These are phyloP conservation scores for Talaromyces amestolkiae DNA, from an alignment of 2,329 filamentous ascomycete genomes.

Conservation along the genomic window DNA sequence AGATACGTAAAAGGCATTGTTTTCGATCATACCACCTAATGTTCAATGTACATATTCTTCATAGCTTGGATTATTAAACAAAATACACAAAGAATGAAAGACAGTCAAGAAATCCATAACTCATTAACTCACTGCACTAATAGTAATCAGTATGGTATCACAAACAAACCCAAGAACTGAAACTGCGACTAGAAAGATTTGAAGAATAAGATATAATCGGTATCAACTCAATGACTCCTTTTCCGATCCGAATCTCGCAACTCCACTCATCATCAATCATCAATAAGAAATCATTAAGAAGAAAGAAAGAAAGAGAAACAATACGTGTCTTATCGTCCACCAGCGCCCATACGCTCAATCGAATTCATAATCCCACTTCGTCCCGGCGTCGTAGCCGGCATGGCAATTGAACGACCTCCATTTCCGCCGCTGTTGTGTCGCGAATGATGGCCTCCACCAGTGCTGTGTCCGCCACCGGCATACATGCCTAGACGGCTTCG, in stretches of 20 bases:
- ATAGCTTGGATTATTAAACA: neutral
- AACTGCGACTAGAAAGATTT: neutral
- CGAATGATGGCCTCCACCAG: constrained; percentile 27
- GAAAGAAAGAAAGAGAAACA: neutral
- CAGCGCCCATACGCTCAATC: constrained; percentile 80
- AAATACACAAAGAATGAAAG: neutral
- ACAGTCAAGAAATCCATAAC: constrained; percentile 3
- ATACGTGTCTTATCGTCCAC: constrained; percentile 20
- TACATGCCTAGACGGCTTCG: constrained; percentile 30
- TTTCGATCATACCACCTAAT: neutral
- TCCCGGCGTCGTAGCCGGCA: constrained; percentile 35
- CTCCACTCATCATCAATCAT: neutral
- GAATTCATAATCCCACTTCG: constrained; percentile 78
- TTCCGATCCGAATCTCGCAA: neutral
- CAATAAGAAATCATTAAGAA: neutral
- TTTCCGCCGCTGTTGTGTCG: constrained; percentile 39
- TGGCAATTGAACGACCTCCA: constrained; percentile 33
- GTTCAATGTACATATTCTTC: neutral
- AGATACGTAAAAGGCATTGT: neutral
- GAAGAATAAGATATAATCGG: neutral
- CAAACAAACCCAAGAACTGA: neutral
- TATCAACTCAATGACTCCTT: neutral
- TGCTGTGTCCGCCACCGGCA: constrained; percentile 15
- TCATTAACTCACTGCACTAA: constrained; percentile 11
- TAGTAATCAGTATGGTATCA: constrained; percentile 8